These are phyloP conservation scores for Aspergillus hortae DNA, from an alignment of 2,329 filamentous ascomycete species.

Conservation along the genomic window DNA sequence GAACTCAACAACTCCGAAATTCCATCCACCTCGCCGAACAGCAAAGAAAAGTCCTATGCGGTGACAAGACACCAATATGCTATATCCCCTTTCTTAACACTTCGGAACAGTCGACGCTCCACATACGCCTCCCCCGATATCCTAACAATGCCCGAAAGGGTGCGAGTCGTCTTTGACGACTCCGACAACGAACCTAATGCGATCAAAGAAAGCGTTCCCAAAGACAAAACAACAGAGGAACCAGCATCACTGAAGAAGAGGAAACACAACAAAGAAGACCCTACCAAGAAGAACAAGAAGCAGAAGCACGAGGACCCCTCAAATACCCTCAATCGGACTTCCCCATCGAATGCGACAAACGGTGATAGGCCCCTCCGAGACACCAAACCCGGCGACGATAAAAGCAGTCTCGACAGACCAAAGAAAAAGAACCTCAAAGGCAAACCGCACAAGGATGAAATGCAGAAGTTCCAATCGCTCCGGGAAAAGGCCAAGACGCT, in stretches of 20 bases:
- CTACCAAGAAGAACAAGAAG: slow-evolving; percentile 26
- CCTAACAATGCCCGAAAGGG: slow-evolving; percentile 40
- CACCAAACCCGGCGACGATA: slow-evolving; percentile 4
- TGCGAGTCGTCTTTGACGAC: slow-evolving; percentile 37
- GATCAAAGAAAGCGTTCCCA: slow-evolving; percentile 7
- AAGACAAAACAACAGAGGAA: background rate
- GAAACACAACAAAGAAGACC: slow-evolving; percentile 5
- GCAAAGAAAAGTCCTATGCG: background rate
- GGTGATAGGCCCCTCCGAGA: background rate
- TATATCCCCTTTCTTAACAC: background rate
- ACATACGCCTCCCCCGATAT: background rate
- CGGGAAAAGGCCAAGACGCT: slow-evolving; percentile 47
- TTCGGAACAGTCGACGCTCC: too few species aligned
- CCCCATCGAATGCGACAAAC: background rate
- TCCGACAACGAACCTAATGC: slow-evolving; percentile 26
- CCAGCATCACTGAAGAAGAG: slow-evolving; percentile 10
- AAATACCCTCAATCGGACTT: slow-evolving; percentile 4
- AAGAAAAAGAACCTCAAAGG: slow-evolving; percentile 6
- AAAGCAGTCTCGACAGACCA: slow-evolving; percentile 5
- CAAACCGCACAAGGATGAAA: slow-evolving; percentile 19
- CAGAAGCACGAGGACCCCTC: slow-evolving; percentile 27
- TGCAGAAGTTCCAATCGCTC: slow-evolving; percentile 27
- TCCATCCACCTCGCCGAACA: background rate
- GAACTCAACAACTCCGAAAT: slow-evolving; percentile 4
- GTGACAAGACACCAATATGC: background rate